Evolutionary conservation across 208 protist genomes (phyloP).

Genomic region (Crithidia thermophila): DNA sequence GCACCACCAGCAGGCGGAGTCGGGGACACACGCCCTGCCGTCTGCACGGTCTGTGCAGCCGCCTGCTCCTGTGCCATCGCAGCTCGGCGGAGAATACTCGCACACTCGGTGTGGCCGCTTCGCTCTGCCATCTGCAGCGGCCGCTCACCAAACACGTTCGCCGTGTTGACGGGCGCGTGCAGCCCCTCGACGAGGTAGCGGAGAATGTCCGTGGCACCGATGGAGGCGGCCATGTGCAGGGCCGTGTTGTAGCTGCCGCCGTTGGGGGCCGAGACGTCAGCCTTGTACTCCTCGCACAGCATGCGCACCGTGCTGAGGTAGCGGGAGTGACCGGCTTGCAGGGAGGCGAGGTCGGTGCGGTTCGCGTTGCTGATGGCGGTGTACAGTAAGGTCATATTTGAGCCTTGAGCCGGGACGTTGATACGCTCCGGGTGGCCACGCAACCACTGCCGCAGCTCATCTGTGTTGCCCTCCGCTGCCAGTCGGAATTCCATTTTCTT

Average conservation of each 20-base stretch:
- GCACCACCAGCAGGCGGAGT: no score
- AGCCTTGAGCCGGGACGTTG: conserved; percentile 37
- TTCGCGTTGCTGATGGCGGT: conserved; percentile 36
- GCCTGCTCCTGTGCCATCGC: no score
- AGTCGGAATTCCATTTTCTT: conserved; percentile 55
- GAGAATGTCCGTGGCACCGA: conserved; percentile 34
- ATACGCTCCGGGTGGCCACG: conserved; percentile 42
- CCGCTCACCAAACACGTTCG: conserved; percentile 42
- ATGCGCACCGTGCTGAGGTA: conserved; percentile 46
- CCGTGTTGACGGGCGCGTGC: conserved; percentile 17
- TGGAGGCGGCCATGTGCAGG: conserved; percentile 48
- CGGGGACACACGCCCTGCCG: background rate
- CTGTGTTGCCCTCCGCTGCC: conserved; percentile 45
- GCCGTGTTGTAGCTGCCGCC: conserved; percentile 51
- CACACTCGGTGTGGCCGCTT: conserved; percentile 14
- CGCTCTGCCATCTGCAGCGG: conserved; percentile 37
- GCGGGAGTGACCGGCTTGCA: conserved; percentile 19
- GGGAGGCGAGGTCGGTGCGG: conserved; percentile 25
- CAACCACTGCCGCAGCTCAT: conserved; percentile 60
- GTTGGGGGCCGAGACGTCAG: conserved; percentile 51
- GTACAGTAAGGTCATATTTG: conserved; percentile 56
- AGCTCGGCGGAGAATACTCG: conserved; percentile 4
- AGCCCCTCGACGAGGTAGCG: conserved; percentile 39
- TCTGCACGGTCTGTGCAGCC: no score
- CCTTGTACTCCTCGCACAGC: conserved; percentile 68